Evolutionary conservation across 495 filamentous ascomycete species (phyloP), one percentile per base, ranked within the genome.

Genomic region (Hypoxylon rickii): DNA sequence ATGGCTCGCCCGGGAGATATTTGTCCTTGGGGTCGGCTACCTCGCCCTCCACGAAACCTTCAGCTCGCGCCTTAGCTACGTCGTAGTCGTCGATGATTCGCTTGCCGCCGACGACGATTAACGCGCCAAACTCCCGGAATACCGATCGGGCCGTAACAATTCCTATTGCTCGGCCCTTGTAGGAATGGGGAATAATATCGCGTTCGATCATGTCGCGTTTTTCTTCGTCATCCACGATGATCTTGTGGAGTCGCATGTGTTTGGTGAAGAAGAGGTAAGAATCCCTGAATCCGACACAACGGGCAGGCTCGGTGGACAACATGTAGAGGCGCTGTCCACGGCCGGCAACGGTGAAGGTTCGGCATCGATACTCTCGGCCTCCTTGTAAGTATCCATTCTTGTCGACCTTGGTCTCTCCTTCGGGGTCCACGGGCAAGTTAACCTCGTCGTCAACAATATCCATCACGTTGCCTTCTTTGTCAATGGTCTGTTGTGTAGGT

Each of bases 191-290:
- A 51, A 98, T 96, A 55, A 98, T 83, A 18, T 94, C 86, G 40
- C 94, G 88, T 33, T 92, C 90, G 58, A 98, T 98, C 69, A 97
- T 81, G 66, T 96, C 92, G 44, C 85, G 88, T 74, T 96, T 97
- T 55, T 92, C 90, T 15, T 92, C 87, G 47, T 96, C 92, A 51
- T 90, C 90, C 59, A 96, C 86, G 59, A 96, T 94, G 64, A 97
- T 94, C 76, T 97, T 97, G 79, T 90, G 92, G 15, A 97, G 86
- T 64, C 91, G 84, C 67, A 87, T 89, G 75, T 97, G 92, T 68
- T 96, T 96, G 62, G 92, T 93, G 79, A 98, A 98, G 79, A 98
- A 98, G 12, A 98, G 80, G 68, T 98, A 98, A 50, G 89, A 94
- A 73, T 98, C 94, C 46, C 94, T 78, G 80, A 98, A 98, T 5